Base-by-base conservation (phyloP, 106 monocot species). In the Acorus calamus region DNA sequence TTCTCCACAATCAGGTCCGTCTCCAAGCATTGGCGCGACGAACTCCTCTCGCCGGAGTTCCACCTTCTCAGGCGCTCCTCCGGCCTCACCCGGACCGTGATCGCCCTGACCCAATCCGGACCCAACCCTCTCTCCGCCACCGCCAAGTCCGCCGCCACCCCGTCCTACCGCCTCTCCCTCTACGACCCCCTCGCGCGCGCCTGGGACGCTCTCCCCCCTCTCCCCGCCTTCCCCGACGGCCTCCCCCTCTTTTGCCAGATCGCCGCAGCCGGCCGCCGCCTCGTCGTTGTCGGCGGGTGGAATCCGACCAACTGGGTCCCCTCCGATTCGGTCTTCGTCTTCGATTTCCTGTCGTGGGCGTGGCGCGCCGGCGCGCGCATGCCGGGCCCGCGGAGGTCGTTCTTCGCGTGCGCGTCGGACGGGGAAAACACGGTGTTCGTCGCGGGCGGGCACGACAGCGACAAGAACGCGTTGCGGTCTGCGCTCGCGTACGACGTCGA, bases 41-140 rank as follows among this genome's bases (percentile, higher is more conserved):
- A 89, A 63, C 9, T 85, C 14, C 77, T 62, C 44, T 77, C 82
- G 2, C 8, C 73, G 8, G 8, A 44, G 53, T 85, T 82, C 74
- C 82, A 82, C 77, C 59, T 52, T 46, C 64, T 73, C 47, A 45
- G 89, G 3, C 60, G 54, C 4, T 11, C 79, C 6, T 8, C 43
- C 60, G 79, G 79, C 2, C 52, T 72, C 0, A 7, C 72, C 2
- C 55, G 60, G 2, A 13, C 79, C 8, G 42, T 81, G 7, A 10
- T 84, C 3, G 76, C 63, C 11, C 56, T 76, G 2, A 59, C 77
- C 6, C 84, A 85, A 55, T 66, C 77, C 4, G 70, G 65, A 56
- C 62, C 76, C 0, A 41, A 63, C 42, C 4, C 58, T 11, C 3
- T 56, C 64, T 8, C 43, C 43, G 42, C 54, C 2, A 64, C 58